phyloP scores from a whole-genome alignment of 352 stramenopile genomes.

The Phytophthora boehmeriae region DNA sequence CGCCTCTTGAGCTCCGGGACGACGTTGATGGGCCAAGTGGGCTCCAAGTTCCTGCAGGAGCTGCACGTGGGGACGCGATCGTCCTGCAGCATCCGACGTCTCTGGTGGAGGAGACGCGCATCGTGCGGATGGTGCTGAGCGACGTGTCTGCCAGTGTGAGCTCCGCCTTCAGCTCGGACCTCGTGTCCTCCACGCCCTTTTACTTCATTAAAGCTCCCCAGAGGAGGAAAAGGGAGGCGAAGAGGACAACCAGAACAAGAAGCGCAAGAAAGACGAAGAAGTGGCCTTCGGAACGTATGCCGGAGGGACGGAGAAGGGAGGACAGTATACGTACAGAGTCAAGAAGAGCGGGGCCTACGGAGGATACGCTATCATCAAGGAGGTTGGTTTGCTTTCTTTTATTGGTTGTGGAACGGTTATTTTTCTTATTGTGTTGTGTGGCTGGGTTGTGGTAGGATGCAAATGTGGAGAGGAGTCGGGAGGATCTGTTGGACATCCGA shows the following conservation, averaged over 20 bases:
- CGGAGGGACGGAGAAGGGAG: conserved; percentile 76
- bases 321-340: conserved; percentile 74
- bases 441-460: conserved; percentile 38
- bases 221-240: conserved; percentile 59
- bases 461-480: conserved; percentile 67
- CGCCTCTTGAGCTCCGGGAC: conserved; percentile 89
- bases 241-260: conserved; percentile 54
- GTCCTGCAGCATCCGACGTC: conserved; percentile 90
- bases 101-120: conserved; percentile 86
- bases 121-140: conserved; percentile 91
- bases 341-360: conserved; percentile 87
- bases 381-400: conserved; percentile 37
- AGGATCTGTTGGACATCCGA: conserved; percentile 87
- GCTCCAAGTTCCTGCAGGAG: conserved; percentile 85
- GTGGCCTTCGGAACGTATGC: conserved; percentile 90
- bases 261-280: conserved; percentile 57
- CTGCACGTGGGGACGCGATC: conserved; percentile 81
- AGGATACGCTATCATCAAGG: conserved; percentile 88
- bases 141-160: conserved; percentile 87
- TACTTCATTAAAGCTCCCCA: conserved; percentile 88
- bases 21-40: conserved; percentile 85
- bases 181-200: conserved; percentile 90
- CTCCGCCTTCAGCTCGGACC: conserved; percentile 87
- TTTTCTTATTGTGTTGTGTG: neutral
- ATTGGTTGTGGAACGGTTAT: neutral